Percentiles rank a stretch among this genome's conserved stretches.
phyloP scores from a whole-genome alignment of 305 asterid species.

The Fraxinus nigra region DNA sequence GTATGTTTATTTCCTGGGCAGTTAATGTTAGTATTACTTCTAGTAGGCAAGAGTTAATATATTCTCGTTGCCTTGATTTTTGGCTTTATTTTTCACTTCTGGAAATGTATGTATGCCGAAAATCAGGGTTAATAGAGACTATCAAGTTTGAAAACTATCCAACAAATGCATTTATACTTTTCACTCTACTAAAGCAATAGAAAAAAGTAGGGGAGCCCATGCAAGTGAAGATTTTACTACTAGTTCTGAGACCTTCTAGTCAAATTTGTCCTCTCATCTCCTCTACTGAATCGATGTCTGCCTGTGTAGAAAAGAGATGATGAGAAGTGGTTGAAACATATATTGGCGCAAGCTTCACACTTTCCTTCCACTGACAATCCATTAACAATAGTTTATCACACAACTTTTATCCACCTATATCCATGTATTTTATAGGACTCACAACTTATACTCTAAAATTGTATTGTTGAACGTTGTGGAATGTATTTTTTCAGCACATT shows the following conservation, averaged over 20 bases:
- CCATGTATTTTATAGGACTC: no score
- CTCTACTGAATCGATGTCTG: conserved; percentile 19
- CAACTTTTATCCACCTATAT: no score
- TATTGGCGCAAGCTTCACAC: conserved; percentile 61
- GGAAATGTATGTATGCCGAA: conserved; percentile 38
- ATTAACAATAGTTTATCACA: not conserved
- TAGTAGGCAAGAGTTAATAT: not conserved
- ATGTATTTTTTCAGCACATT: no score
- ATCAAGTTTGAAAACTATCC: conserved; percentile 91
- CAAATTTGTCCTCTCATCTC: not conserved
- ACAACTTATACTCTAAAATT: no score
- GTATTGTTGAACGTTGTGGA: not conserved
- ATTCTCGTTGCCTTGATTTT: conserved; percentile 6
- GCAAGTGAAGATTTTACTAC: conserved; percentile 98
- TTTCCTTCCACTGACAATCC: not conserved
- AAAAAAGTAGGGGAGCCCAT: conserved; percentile 98
- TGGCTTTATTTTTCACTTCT: conserved; percentile 1
- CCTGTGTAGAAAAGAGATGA: conserved; percentile 80
- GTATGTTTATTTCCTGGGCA: conserved; percentile 32
- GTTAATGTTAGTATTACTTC: not conserved
- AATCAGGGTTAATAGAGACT: conserved; percentile 89
- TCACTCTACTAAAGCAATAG: conserved; percentile 98
- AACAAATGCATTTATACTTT: conserved; percentile 87
- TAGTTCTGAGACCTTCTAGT: conserved; percentile 25
- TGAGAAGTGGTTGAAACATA: conserved; percentile 84